Conservation (phyloP, 768 basidiomycete genomes). For the Favolaschia claudopus region DNA sequence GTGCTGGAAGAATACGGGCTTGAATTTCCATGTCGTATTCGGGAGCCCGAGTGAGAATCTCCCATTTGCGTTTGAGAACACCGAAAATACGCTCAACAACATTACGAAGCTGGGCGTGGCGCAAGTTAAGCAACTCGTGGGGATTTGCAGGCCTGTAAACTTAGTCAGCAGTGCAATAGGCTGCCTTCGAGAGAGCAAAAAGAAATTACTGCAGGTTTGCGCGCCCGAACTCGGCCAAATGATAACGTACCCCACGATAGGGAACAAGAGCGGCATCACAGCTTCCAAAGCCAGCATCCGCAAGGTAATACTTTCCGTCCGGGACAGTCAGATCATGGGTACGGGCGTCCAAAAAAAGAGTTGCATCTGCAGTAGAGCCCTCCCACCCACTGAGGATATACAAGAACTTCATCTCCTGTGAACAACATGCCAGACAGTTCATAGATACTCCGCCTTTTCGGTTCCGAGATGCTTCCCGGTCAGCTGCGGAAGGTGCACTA, state of each 20-base stretch:
- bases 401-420: slow-evolving; percentile 31
- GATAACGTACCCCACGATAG: slow-evolving; percentile 45
- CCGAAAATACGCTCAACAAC: slow-evolving; percentile 30
- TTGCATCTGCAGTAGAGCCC: slow-evolving; percentile 41
- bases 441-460: slow-evolving; percentile 36
- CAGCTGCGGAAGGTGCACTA: slow-evolving; percentile 24
- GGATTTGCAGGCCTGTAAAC: slow-evolving; percentile 39
- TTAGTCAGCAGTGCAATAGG: slow-evolving; percentile 6
- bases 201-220: slow-evolving; percentile 22
- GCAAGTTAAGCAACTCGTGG: slow-evolving; percentile 50
- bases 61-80: slow-evolving; percentile 37
- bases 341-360: slow-evolving; percentile 39
- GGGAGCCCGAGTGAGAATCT: slow-evolving; percentile 24
- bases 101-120: slow-evolving; percentile 46
- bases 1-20: slow-evolving; percentile 30
- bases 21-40: slow-evolving; percentile 32
- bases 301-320: slow-evolving; percentile 42
- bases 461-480: slow-evolving; percentile 23
- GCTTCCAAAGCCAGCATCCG: slow-evolving; percentile 45
- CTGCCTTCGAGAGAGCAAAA: slow-evolving; percentile 9
- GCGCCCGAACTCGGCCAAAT: slow-evolving; percentile 43
- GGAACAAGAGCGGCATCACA: slow-evolving; percentile 46
- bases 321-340: slow-evolving; percentile 38
- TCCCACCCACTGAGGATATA: slow-evolving; percentile 36
- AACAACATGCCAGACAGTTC: slow-evolving; percentile 34